Percentiles rank a stretch among this genome's conserved stretches.
phyloP scores from a whole-genome alignment of 306 rosid species.

The Hippophae gyantsensis region DNA sequence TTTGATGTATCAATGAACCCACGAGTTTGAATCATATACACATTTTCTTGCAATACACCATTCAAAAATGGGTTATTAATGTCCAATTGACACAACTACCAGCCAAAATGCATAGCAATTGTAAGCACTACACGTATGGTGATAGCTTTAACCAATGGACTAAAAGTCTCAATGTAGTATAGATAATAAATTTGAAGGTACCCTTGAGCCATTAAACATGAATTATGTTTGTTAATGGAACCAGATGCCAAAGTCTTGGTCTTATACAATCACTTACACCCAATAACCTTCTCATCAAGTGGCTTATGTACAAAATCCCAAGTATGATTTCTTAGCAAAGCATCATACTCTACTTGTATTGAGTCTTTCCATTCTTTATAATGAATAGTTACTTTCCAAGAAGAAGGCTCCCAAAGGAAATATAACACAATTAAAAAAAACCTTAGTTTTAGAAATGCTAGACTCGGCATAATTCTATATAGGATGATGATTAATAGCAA shows the following conservation, averaged over 20 bases:
- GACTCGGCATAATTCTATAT: no score
- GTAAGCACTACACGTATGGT: not conserved
- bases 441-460: no score
- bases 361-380: not conserved
- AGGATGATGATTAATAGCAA: no score
- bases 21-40: not conserved
- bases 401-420: not conserved
- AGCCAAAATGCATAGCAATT: not conserved
- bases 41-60: not conserved
- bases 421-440: no score
- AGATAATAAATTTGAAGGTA: not conserved
- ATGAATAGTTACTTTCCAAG: not conserved
- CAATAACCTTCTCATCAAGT: not conserved
- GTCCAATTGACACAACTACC: not conserved
- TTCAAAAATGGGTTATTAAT: not conserved
- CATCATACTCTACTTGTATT: not conserved
- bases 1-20: not conserved
- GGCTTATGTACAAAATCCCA: not conserved
- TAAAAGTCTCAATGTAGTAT: not conserved
- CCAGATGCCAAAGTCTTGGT: not conserved
- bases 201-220: not conserved
- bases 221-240: not conserved
- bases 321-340: not conserved
- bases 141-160: not conserved
- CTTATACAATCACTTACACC: not conserved